Evolutionary conservation across 345 rosid genomes (phyloP).

Genomic region (Arabidopsis suecica): DNA sequence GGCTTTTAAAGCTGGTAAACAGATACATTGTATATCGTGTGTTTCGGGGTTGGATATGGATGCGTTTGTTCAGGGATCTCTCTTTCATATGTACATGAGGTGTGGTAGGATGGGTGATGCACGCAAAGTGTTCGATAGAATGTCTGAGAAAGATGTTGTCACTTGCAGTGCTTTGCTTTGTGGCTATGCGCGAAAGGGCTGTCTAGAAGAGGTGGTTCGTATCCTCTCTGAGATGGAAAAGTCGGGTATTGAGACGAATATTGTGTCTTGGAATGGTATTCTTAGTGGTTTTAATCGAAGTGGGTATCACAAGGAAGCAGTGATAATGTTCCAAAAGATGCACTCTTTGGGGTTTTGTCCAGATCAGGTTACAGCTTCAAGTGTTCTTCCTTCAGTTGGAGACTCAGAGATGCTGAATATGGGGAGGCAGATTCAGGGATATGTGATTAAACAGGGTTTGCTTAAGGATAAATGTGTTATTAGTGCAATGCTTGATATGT

Average conservation of each 20-base stretch:
- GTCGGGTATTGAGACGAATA: slow-evolving; percentile 51
- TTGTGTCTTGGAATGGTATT: slow-evolving; percentile 72
- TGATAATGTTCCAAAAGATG: slow-evolving; percentile 55
- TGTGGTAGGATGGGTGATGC: slow-evolving; percentile 55
- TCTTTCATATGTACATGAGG: slow-evolving; percentile 59
- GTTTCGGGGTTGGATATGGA: slow-evolving; percentile 48
- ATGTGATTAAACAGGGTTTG: slow-evolving; percentile 54
- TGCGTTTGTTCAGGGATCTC: slow-evolving; percentile 53
- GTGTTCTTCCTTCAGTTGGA: slow-evolving; percentile 61
- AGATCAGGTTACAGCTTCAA: slow-evolving; percentile 54
- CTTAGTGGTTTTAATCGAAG: slow-evolving; percentile 71
- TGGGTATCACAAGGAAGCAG: slow-evolving; percentile 49
- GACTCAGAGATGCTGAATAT: slow-evolving; percentile 47
- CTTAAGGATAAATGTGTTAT: slow-evolving; percentile 49
- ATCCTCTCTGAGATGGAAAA: slow-evolving; percentile 47
- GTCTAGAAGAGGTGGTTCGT: slow-evolving; percentile 48
- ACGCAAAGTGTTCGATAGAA: slow-evolving; percentile 58
- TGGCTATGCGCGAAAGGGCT: slow-evolving; percentile 58
- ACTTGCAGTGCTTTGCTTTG: slow-evolving; percentile 62
- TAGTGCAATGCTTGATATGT: slow-evolving; percentile 62
- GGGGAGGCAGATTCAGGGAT: slow-evolving; percentile 64
- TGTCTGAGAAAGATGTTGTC: slow-evolving; percentile 56
- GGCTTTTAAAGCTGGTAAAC: slow-evolving; percentile 41
- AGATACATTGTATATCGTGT: slow-evolving; percentile 43
- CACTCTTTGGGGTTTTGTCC: slow-evolving; percentile 55